Percentiles rank a stretch among this genome's conserved stretches.
Evolutionary conservation across 495 filamentous ascomycete species (phyloP).

Genomic region (Tetracladium setigerum): DNA sequence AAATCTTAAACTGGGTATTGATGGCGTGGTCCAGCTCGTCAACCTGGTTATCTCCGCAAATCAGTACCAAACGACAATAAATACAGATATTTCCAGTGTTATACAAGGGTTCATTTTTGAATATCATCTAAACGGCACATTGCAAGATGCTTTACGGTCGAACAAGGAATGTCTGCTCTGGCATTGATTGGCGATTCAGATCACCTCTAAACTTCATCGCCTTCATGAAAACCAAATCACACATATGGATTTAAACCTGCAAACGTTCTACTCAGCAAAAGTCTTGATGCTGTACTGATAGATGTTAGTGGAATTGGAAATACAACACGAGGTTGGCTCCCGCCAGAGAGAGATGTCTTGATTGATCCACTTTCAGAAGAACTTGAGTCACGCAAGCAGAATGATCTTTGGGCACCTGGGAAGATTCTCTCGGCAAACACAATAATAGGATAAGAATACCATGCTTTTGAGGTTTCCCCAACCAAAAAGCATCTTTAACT

Average conservation of each 20-base stretch:
- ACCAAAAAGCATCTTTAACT: no score
- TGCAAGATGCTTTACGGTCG: slow-evolving; percentile 1
- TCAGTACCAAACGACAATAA: neutral
- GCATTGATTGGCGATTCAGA: neutral
- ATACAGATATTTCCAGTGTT: neutral
- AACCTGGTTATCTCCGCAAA: neutral
- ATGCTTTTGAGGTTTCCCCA: no score
- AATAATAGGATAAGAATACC: no score
- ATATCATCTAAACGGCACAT: slow-evolving; percentile 9
- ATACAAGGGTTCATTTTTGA: slow-evolving; percentile 1
- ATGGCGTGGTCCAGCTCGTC: neutral
- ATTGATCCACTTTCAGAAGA: neutral
- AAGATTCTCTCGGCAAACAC: neutral
- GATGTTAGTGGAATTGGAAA: neutral
- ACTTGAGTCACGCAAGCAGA: neutral
- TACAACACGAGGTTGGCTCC: neutral
- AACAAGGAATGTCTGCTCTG: neutral
- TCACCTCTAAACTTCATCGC: neutral
- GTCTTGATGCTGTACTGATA: slow-evolving; percentile 22
- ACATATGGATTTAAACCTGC: slow-evolving; percentile 29
- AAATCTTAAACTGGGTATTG: neutral
- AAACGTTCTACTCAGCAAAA: slow-evolving; percentile 25
- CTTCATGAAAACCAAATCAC: no score
- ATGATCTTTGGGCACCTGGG: slow-evolving; percentile 1
- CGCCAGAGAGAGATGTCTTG: neutral